phyloP scores from a whole-genome alignment of 2,329 filamentous ascomycete species.

The Claviceps quebecensis region DNA sequence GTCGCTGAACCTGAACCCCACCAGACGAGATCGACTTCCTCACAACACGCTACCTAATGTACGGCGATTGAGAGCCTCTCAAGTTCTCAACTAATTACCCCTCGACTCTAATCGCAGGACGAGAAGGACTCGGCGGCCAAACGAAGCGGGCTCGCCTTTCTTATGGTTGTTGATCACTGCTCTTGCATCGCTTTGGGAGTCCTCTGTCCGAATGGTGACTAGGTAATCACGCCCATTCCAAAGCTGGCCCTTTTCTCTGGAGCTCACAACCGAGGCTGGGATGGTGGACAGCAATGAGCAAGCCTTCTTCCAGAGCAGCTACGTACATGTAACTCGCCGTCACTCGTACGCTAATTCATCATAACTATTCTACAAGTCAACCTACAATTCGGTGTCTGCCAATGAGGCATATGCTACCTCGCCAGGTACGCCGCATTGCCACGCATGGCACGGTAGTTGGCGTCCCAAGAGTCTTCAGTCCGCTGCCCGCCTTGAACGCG shows the following conservation, averaged over 20 bases:
- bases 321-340: neutral
- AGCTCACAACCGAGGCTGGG: neutral
- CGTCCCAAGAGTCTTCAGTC: neutral
- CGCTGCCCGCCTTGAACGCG: neutral
- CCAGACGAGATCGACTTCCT: too few species aligned
- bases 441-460: neutral
- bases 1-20: too few species aligned
- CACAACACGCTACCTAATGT: too few species aligned
- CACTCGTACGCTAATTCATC: neutral
- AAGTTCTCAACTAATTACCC: too few species aligned
- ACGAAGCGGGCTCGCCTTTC: too few species aligned
- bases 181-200: too few species aligned
- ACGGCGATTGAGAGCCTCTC: too few species aligned
- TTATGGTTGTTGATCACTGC: too few species aligned
- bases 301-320: neutral
- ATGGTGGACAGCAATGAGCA: neutral
- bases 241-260: neutral
- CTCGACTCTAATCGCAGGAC: too few species aligned
- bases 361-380: neutral
- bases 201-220: too few species aligned
- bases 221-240: too few species aligned
- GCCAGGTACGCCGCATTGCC: neutral
- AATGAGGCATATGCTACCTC: neutral
- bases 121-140: too few species aligned
- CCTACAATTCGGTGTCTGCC: neutral